Evolutionary conservation across 176 grass and related monocot genomes (phyloP).

Genomic region (Aegilops sharonensis): DNA sequence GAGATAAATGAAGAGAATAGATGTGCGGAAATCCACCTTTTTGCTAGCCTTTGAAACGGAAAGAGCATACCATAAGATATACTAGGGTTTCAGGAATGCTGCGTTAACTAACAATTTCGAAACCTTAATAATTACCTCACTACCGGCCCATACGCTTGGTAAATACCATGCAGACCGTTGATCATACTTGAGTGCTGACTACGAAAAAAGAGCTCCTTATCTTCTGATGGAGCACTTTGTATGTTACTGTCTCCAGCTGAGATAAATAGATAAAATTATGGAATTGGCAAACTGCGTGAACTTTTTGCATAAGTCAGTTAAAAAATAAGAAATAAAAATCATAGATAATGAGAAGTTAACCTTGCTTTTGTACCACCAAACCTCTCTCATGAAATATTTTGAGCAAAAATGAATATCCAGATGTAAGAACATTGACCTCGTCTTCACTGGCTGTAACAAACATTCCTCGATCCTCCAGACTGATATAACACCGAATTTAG

Average conservation of each 20-base stretch:
- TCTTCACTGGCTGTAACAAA: constrained; percentile 73
- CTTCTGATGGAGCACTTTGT: constrained; percentile 51
- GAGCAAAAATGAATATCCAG: constrained; percentile 90
- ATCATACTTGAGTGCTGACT: constrained; percentile 99
- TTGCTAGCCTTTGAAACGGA: constrained; percentile 71
- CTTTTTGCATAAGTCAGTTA: not conserved
- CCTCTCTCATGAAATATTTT: constrained; percentile 90
- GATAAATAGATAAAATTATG: constrained; percentile 28
- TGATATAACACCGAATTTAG: constrained; percentile 39
- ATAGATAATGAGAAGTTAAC: constrained; percentile 44
- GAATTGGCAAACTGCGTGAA: not conserved
- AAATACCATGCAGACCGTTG: constrained; percentile 92
- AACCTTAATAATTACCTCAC: constrained; percentile 63
- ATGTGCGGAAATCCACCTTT: constrained; percentile 94
- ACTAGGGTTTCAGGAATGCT: constrained; percentile 28
- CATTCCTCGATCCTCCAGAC: constrained; percentile 75
- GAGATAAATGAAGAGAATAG: constrained; percentile 86
- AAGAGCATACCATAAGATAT: constrained; percentile 12
- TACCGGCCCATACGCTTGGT: constrained; percentile 74
- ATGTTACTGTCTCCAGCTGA: constrained; percentile 52
- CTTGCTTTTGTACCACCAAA: constrained; percentile 57
- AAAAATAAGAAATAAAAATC: not conserved
- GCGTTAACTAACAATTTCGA: not conserved
- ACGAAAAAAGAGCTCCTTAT: constrained; percentile 72
- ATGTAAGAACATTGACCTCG: constrained; percentile 79